Base-by-base conservation (phyloP, 108 stramenopile species). In the Nitzschia sp. region DNA sequence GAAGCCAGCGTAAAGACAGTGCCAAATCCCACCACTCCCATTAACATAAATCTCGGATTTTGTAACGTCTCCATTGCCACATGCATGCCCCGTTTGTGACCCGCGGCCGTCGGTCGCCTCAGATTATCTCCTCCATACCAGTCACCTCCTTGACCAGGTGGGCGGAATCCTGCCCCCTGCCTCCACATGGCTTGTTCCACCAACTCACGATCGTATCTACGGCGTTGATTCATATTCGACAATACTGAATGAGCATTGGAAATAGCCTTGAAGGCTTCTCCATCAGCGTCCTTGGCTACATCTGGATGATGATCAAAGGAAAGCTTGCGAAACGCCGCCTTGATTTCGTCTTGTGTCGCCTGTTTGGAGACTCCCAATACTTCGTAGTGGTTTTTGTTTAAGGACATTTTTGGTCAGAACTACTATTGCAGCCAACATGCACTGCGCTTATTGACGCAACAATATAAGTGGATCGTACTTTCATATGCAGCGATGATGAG, bases 231-330 rank as follows among this genome's bases (percentile, higher is more conserved):
- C 8, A 79, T 46, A 66, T 79, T 85, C 32, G 83, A 79, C 9
- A 94, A 65, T 8, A 90, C 76, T 0, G 82, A 71, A 54, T 91
- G 83, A 1, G 93, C 90, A 55, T 88, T 80, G 47, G 88, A 79
- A 55, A 94, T 90, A 0, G 58, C 75, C 64, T 91, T 90, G 84
- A 94, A 94, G 57, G 69, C 69, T 45, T 90, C 88, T 24, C 75
- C 76, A 48, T 76, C 72, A 4, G 80, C 31, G 23, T 63, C 73
- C 21, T 68, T 58, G 17, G 85, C 77, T 2, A 94, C 83, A 70
- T 98, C 98, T 1, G 98, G 98, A 79, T 99, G 98, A 19, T 74
- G 87, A 70, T 94, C 84, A 70, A 96, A 86, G 64, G 90, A 91
- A 8, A 95, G 70, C 65, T 89, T 87, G 35, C 95, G 90, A 80